Evolutionary conservation across 495 filamentous ascomycete species (phyloP).

Genomic region (Evernia prunastri): DNA sequence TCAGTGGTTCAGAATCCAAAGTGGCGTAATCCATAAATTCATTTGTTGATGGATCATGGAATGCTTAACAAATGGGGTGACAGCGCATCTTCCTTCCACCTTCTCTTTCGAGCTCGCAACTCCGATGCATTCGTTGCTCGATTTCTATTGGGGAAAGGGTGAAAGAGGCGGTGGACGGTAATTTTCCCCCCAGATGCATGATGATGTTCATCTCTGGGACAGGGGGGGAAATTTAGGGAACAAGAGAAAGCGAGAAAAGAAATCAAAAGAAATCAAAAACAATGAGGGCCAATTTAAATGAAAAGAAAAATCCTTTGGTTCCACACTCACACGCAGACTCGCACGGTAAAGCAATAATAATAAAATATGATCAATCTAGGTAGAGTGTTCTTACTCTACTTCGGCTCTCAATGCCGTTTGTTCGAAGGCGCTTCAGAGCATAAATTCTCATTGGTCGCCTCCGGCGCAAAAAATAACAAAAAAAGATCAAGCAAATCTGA

Average conservation of each 20-base stretch:
- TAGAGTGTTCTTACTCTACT: neutral
- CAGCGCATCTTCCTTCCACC: conserved; percentile 16
- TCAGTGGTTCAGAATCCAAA: neutral
- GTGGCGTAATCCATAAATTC: conserved; percentile 17
- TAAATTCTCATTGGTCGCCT: conserved; percentile 8
- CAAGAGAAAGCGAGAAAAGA: neutral
- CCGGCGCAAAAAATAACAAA: conserved; percentile 12
- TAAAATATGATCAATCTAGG: neutral
- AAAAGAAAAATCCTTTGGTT: no score
- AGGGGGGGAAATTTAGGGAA: neutral
- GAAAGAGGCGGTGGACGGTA: conserved; percentile 8
- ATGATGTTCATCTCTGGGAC: conserved; percentile 11
- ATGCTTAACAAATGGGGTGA: conserved; percentile 15
- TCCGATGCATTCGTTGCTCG: conserved; percentile 8
- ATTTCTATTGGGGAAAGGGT: neutral
- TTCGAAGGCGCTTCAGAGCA: conserved; percentile 13
- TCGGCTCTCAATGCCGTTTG: neutral
- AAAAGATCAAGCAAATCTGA: conserved; percentile 11
- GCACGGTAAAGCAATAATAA: no score
- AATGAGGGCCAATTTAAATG: no score
- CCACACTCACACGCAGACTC: no score
- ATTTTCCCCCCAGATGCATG: conserved; percentile 2
- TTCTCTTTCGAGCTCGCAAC: conserved; percentile 15
- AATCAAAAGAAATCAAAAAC: neutral
- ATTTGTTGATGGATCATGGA: conserved; percentile 7